Evolutionary conservation across 2,329 filamentous ascomycete genomes (phyloP).

Genomic region (Leptographium lundbergii): DNA sequence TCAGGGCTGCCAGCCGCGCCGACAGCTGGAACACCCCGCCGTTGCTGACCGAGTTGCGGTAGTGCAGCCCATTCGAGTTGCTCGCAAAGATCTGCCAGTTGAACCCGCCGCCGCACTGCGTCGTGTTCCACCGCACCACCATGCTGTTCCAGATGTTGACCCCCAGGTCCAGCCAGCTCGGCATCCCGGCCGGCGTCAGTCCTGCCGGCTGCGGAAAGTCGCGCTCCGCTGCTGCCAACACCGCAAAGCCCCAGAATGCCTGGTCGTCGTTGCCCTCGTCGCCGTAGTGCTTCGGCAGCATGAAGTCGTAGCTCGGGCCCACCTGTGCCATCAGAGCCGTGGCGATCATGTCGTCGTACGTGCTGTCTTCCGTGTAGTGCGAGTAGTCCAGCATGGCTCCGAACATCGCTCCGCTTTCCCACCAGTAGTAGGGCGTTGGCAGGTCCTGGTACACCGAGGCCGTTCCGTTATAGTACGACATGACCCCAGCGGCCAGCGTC

Average conservation of each 20-base stretch:
- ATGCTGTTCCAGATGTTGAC: constrained; percentile 64
- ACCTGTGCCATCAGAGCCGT: constrained; percentile 46
- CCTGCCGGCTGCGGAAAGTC: constrained; percentile 50
- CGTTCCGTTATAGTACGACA: constrained; percentile 51
- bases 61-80: constrained; percentile 62
- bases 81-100: constrained; percentile 70
- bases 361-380: constrained; percentile 48
- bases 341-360: constrained; percentile 46
- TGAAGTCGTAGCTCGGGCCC: constrained; percentile 46
- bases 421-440: constrained; percentile 56
- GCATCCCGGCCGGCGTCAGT: constrained; percentile 49
- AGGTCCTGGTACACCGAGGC: constrained; percentile 44
- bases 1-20: constrained; percentile 59
- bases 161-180: constrained; percentile 54
- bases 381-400: constrained; percentile 60
- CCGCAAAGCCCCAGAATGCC: constrained; percentile 58
- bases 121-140: constrained; percentile 54
- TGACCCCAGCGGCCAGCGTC: constrained; percentile 46
- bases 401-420: constrained; percentile 53
- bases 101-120: constrained; percentile 57
- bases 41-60: constrained; percentile 75
- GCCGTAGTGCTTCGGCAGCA: constrained; percentile 40
- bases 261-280: constrained; percentile 65
- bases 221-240: constrained; percentile 55
- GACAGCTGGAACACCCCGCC: constrained; percentile 74